Base-by-base conservation (phyloP, 1,284 basidiomycete genomes). In the Rhodotorula sp. region DNA sequence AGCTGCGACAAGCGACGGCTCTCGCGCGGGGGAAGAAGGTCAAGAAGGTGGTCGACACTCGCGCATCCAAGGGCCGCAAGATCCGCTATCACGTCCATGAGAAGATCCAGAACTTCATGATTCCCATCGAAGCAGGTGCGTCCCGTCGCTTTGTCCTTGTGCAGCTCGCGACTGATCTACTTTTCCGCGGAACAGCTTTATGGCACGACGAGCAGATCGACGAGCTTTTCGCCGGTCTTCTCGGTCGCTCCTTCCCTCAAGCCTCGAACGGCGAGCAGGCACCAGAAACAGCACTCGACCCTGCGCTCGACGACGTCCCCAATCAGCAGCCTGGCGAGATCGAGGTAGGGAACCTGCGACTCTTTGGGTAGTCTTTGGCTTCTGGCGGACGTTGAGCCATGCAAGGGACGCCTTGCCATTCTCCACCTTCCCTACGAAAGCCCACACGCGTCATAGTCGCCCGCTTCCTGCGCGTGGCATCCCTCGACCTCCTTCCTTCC, bases 151-250 rank as follows among this genome's bases (percentile, higher is more conserved):
- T 31, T 16, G 31, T 30, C 11, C 46, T 20, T 24, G 24, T n/a
- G 18, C 8, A 7, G 18, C 15, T 28, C 15, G n/a, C 16, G 16
- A 24, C 8, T 13, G 54, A 1, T 47, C 40, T 44, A 13, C 47
- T 15, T 8, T 48, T 20, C 20, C 22, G 7, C 65, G 52, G 75
- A 65, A 18, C 74, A 30, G 79, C 77, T n/a, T 51, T 59, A 40
- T 97, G 94, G 94, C 90, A 93, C 72, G 92, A 95, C 72, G 91
- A 92, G 77, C 93, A 96, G 82, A 86, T 92, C 68, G 93, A 96
- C 78, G 93, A 96, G 79, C 80, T 96, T 61, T 96, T 97, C 80
- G 84, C 87, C 48, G 91, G 89, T 34, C 80, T 97, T 61, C 83
- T 97, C 44, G 92, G 92, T 9, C 26, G 71, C 13, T 62, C 68